phyloP scores from a whole-genome alignment of 148 eudicot genomes.

The Chenopodium berlandieri region DNA sequence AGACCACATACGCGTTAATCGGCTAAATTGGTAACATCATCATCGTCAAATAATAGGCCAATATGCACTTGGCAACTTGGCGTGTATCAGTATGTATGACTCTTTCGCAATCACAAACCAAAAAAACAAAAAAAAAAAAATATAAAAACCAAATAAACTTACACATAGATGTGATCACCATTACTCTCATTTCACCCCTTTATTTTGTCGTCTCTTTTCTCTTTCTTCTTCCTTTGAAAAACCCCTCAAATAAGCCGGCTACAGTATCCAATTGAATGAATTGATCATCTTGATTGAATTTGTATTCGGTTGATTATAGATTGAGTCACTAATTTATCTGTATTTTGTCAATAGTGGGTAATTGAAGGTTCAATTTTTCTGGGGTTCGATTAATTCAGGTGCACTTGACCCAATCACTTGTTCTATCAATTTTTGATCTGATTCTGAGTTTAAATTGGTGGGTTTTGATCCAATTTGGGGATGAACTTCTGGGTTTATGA shows the following conservation, averaged over 20 bases:
- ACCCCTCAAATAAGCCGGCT: background rate
- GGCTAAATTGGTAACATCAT: background rate
- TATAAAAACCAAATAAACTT: background rate
- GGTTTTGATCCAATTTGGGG: constrained; percentile 24
- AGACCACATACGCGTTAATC: background rate
- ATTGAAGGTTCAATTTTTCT: too few relatives aligned
- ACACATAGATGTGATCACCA: background rate
- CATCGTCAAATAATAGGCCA: background rate
- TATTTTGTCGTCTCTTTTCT: background rate
- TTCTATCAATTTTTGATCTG: constrained; percentile 26
- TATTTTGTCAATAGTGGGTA: background rate
- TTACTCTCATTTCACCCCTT: background rate
- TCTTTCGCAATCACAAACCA: background rate
- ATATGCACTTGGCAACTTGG: background rate
- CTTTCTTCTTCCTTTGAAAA: background rate
- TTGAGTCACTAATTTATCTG: background rate
- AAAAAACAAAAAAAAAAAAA: too few relatives aligned
- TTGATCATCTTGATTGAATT: background rate
- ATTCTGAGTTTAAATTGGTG: constrained; percentile 25
- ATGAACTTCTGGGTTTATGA: constrained; percentile 7
- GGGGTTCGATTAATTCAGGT: constrained; percentile 14
- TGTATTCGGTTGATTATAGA: background rate
- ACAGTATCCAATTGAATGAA: background rate
- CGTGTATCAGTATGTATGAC: constrained; percentile 2
- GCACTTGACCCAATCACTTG: constrained; percentile 21